Evolutionary conservation across 2,329 filamentous ascomycete species (phyloP), one percentile per base, ranked within the genome.

Genomic region (Helotiales sp.): DNA sequence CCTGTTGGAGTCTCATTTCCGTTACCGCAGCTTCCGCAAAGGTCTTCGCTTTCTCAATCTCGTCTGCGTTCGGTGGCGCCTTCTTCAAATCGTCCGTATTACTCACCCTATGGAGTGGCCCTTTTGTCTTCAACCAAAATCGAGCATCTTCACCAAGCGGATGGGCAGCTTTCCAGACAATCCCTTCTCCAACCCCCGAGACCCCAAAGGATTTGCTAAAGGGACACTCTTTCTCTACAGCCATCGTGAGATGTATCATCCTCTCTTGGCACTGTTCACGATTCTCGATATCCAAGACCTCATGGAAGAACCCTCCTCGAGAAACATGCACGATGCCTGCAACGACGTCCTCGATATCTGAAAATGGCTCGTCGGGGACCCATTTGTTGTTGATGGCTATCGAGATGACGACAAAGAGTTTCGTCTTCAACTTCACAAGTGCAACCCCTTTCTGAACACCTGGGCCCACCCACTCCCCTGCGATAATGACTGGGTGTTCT

Each of bases 41-140:
- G 13, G 32, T 20, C 17, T 43, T 70, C 6, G 68, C 68, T 17
- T 58, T 67, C 26, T 30, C 47, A 11, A 1, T 49, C 26, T 7
- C 49, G 20, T 40, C 61, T 28, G 7, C 4, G n/a, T 59, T 40
- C 37, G 32, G 24, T 2, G 37, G 22, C 2, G n/a, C 24, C 15
- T 60, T 58, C n/a, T 65, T 67, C 13, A 71, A 15, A 7, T 68
- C 66, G 6, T 71, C 63, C 1, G 58, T 63, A 15, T 57, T 62
- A 3, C 52, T 67, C 6, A 66, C n/a, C 0, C 22, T n/a, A 28
- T 71, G 61, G 10, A 66, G 43, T 5, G 66, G 65, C 1, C 72
- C 72, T 37, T 75, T 75, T 2, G 68, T 67, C 43, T 75, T 75
- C 0, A 74, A 5, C 73, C 73, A 75, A 24, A 71, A 74, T 28